Conservation (phyloP, 2,329 filamentous ascomycete species). For the Cercospora sojina region DNA sequence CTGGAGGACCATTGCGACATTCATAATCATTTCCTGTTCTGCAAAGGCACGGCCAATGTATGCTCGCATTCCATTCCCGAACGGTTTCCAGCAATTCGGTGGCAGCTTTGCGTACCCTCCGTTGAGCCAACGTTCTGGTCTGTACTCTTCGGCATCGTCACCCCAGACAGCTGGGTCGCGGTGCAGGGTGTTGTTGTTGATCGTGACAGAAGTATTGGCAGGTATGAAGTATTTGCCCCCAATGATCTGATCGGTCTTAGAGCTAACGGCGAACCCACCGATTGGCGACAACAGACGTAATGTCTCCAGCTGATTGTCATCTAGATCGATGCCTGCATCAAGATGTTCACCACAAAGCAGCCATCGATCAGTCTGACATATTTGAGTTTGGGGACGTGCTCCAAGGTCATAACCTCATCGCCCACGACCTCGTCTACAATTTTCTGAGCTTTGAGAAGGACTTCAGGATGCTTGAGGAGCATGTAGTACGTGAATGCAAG, state of each 20-base stretch:
- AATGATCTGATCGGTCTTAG: slow-evolving; percentile 32
- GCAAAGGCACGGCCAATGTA: slow-evolving; percentile 58
- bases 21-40: slow-evolving; percentile 54
- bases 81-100: slow-evolving; percentile 52
- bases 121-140: slow-evolving; percentile 51
- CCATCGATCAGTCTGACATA: slow-evolving; percentile 38
- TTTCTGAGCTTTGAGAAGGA: slow-evolving; percentile 51
- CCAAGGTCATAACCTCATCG: slow-evolving; percentile 45
- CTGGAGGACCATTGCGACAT: slow-evolving; percentile 46
- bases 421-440: slow-evolving; percentile 57
- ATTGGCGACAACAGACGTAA: slow-evolving; percentile 52
- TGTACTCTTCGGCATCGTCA: slow-evolving; percentile 47
- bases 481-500: slow-evolving; percentile 50
- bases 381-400: slow-evolving; percentile 53
- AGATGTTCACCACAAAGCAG: background rate
- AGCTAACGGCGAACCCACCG: slow-evolving; percentile 6
- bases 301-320: no score
- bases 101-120: slow-evolving; percentile 44
- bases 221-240: slow-evolving; percentile 43
- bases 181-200: slow-evolving; percentile 41
- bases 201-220: slow-evolving; percentile 36
- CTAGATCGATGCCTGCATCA: no score
- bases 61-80: slow-evolving; percentile 54
- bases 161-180: slow-evolving; percentile 47
- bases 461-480: slow-evolving; percentile 53